Evolutionary conservation across 306 rosid genomes (phyloP).

Genomic region (Fragaria nilgerrensis): DNA sequence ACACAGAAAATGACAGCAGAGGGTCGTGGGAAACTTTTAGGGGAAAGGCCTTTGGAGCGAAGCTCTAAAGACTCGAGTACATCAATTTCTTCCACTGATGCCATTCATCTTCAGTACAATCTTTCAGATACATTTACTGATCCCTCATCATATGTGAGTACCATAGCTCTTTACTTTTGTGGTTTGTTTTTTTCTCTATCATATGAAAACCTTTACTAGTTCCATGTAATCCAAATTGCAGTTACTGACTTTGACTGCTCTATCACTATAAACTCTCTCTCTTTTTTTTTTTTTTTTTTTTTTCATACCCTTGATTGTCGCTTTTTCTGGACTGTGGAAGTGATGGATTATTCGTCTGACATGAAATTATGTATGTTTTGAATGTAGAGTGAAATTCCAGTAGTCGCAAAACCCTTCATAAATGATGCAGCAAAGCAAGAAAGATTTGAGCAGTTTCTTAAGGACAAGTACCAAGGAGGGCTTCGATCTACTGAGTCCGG

Average conservation of each 20-base stretch:
- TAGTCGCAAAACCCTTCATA: conserved; percentile 73
- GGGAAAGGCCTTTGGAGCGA: conserved; percentile 83
- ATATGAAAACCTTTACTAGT: not conserved
- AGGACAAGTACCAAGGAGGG: conserved; percentile 91
- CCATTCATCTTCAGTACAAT: conserved; percentile 70
- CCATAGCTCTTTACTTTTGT: conserved; percentile 5
- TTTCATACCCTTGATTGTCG: not conserved
- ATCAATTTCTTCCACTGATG: conserved; percentile 46
- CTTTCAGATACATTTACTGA: conserved; percentile 85
- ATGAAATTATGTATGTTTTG: not conserved
- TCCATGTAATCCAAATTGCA: not conserved
- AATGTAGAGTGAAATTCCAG: conserved; percentile 49
- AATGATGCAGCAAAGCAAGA: conserved; percentile 88
- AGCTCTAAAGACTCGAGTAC: conserved; percentile 54
- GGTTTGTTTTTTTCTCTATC: not conserved
- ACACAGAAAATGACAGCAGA: conserved; percentile 75
- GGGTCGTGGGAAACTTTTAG: conserved; percentile 75
- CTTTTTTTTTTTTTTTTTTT: too few relatives aligned
- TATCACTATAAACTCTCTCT: conserved; percentile 10
- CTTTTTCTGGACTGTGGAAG: not conserved
- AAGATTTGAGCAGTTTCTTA: conserved; percentile 86
- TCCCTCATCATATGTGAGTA: conserved; percentile 71
- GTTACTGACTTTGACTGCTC: conserved; percentile 14
- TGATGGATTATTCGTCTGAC: not conserved
- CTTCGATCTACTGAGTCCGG: conserved; percentile 68